phyloP scores from a whole-genome alignment of 2,329 filamentous ascomycete genomes.

The Arthroderma uncinatum region DNA sequence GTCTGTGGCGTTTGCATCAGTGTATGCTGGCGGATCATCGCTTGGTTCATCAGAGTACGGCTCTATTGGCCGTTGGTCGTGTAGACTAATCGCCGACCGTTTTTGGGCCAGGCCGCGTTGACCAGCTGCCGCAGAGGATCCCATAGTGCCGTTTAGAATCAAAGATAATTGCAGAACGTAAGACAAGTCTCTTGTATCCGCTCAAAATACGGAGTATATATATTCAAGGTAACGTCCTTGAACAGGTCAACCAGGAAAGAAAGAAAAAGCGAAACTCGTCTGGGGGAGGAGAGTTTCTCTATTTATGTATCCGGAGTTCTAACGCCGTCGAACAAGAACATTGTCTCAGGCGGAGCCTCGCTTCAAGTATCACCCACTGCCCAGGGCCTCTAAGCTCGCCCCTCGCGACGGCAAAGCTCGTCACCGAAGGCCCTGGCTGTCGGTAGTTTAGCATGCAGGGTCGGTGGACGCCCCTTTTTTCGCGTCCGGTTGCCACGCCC shows the following conservation, averaged over 20 bases:
- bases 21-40: not conserved
- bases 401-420: too few species aligned
- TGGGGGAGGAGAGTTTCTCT: not conserved
- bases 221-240: not conserved
- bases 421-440: too few species aligned
- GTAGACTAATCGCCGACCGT: constrained; percentile 3
- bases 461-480: not conserved
- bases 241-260: not conserved
- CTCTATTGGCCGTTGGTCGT: not conserved
- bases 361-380: not conserved
- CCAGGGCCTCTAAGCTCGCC: not conserved
- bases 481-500: not conserved
- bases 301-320: not conserved
- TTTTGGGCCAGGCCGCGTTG: not conserved
- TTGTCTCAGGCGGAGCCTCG: not conserved
- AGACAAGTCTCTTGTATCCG: too few species aligned
- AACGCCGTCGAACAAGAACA: not conserved
- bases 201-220: too few species aligned
- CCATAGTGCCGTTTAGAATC: not conserved
- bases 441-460: not conserved
- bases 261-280: not conserved
- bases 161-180: too few species aligned
- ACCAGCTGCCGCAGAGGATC: not conserved
- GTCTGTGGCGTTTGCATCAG: not conserved
- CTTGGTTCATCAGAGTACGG: not conserved